Evolutionary conservation across 352 stramenopile species (phyloP), one percentile per base, ranked within the genome.

Genomic region (Elongisporangium prolatum): DNA sequence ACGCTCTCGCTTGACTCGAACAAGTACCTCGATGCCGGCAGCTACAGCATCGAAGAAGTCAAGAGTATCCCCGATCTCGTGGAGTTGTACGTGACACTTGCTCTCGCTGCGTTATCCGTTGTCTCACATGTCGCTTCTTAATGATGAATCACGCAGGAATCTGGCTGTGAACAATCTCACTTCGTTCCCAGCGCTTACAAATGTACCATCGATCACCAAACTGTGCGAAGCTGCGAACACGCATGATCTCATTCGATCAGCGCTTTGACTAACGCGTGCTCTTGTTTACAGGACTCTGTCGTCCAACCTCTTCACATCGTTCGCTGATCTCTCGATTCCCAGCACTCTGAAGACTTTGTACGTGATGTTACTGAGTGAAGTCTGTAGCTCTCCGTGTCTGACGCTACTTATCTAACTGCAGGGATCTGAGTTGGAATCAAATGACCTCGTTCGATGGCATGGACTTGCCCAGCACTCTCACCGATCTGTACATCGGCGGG

Each of bases 391-490:
- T 14, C 17, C 20, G 14, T 17, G 16, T 47, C 17, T 48, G 25
- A 3, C 21, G 11, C 13, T 55, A 11, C 56, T 18, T 24, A 38
- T n/a, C 16, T 48, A 44, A 21, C 5, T 20, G 20, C 34, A 81
- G 71, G 40, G 69, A 80, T 22, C 50, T 90, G 67, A 92, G 82
- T 57, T 90, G 75, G 75, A 92, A 89, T 57, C 47, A 52, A 22
- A 71, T 92, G 25, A 55, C 67, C 24, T 80, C 74, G 0, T 92
- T 92, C 49, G 65, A 83, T 18, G 76, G 64, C 58, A 82, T 92
- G 64, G 65, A n/a, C 13, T 60, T 90, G 20, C 78, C 82, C 0
- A 56, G 61, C 47, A 62, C 67, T 2, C 69, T 90, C 61, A 75
- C 61, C 37, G 62, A 89, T 34, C 54, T 92, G 11, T 90, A 73